Evolutionary conservation across 768 basidiomycete genomes (phyloP).

Genomic region (Ramaria sp.): DNA sequence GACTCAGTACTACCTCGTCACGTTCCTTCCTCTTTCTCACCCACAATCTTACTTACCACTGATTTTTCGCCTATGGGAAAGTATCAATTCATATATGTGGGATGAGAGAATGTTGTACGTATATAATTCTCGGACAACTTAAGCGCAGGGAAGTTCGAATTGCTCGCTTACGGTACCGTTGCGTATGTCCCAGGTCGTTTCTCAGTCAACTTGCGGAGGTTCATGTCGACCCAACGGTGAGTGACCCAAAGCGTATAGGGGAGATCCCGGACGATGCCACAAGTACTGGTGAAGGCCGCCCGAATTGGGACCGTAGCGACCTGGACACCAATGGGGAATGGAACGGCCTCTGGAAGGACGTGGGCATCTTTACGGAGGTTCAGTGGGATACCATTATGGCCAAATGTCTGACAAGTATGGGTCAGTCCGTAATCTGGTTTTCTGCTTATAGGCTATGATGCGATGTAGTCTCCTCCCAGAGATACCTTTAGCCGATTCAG

Average conservation of each 20-base stretch:
- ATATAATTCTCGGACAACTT: neutral
- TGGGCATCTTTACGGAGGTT: constrained; percentile 75
- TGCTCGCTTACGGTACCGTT: neutral
- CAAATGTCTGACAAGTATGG: constrained; percentile 78
- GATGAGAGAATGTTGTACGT: constrained; percentile 77
- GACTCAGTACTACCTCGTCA: constrained; percentile 76
- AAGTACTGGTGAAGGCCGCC: constrained; percentile 52
- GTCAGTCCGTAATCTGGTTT: constrained; percentile 27
- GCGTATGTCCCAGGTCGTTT: constrained; percentile 33
- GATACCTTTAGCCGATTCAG: constrained; percentile 62
- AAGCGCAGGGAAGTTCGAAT: neutral
- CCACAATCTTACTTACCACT: constrained; percentile 77
- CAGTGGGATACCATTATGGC: constrained; percentile 85
- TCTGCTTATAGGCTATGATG: constrained; percentile 1
- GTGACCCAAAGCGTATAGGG: constrained; percentile 58
- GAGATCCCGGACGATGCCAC: constrained; percentile 61
- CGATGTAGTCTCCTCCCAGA: constrained; percentile 28
- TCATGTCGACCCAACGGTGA: constrained; percentile 69
- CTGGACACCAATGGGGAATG: constrained; percentile 33
- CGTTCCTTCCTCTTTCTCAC: constrained; percentile 77
- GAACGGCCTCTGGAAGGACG: constrained; percentile 42
- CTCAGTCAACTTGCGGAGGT: constrained; percentile 66
- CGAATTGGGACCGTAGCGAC: constrained; percentile 39
- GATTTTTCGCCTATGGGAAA: constrained; percentile 81
- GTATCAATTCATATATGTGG: constrained; percentile 80